Percentiles rank a stretch among this genome's conserved stretches.
Conservation (phyloP, 2,329 filamentous ascomycete species). For the Fusarium sp. region DNA sequence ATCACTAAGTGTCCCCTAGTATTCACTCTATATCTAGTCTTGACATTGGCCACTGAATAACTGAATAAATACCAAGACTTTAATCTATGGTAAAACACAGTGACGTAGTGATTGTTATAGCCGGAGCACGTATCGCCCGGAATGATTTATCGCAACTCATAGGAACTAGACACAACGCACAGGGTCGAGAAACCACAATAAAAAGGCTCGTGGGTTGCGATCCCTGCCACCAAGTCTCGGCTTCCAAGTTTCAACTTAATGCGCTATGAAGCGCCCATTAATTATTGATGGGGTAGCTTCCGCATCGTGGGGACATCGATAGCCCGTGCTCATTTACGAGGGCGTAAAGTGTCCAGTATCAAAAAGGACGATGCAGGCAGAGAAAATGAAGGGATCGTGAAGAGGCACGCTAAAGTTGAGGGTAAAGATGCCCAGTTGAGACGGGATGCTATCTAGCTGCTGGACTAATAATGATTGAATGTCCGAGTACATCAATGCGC, state of each 20-base stretch:
- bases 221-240: slow-evolving; percentile 19
- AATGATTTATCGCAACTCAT: background rate
- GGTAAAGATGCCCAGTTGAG: no score
- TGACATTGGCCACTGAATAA: background rate
- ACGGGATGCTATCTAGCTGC: background rate
- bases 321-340: background rate
- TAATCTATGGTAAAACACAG: background rate
- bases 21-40: background rate
- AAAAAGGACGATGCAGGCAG: background rate
- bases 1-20: background rate
- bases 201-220: background rate
- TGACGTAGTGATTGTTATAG: background rate
- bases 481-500: background rate
- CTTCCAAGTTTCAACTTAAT: slow-evolving; percentile 2
- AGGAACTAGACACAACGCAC: background rate
- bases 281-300: background rate
- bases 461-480: background rate
- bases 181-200: background rate
- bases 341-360: background rate
- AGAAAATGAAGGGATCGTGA: background rate
- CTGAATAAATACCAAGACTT: background rate
- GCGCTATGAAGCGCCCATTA: background rate
- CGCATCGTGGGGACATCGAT: background rate
- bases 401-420: background rate
- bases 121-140: background rate